Evolutionary conservation across 306 rosid species (phyloP).

Genomic region (Crotalaria pallida): DNA sequence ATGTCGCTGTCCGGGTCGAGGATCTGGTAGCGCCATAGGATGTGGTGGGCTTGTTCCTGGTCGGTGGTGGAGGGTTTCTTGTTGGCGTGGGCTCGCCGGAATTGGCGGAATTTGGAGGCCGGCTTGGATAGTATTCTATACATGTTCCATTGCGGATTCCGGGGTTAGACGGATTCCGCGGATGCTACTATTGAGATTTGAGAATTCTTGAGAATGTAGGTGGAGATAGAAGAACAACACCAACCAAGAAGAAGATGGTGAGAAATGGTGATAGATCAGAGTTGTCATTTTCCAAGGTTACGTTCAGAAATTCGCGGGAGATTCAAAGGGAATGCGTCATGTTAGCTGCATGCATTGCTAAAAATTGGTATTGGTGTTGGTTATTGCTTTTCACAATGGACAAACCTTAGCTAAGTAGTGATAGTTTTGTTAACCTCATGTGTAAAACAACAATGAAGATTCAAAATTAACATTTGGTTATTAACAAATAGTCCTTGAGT

Average conservation of each 20-base stretch:
- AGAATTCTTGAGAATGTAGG: too few species aligned
- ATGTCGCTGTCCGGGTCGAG: constrained; percentile 83
- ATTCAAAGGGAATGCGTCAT: constrained; percentile 28
- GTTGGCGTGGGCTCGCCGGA: constrained; percentile 34
- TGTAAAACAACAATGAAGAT: too few species aligned
- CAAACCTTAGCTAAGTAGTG: too few species aligned
- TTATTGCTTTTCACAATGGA: too few species aligned
- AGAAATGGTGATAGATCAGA: neutral
- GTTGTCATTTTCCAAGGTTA: constrained; percentile 22
- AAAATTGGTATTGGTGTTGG: too few species aligned
- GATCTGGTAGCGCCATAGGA: constrained; percentile 74
- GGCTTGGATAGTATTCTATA: constrained; percentile 64
- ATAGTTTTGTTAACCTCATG: too few species aligned
- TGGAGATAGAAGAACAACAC: neutral
- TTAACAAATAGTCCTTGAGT: too few species aligned
- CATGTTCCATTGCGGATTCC: constrained; percentile 99
- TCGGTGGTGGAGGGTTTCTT: constrained; percentile 8
- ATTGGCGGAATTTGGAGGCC: constrained; percentile 56
- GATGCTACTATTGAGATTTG: too few species aligned
- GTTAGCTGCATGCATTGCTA: too few species aligned
- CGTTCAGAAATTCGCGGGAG: constrained; percentile 44
- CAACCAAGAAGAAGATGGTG: neutral
- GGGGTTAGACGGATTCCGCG: constrained; percentile 68
- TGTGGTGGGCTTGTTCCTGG: constrained; percentile 42
- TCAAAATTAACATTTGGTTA: too few species aligned